Base-by-base conservation (phyloP, 2,329 filamentous ascomycete genomes). In the Diaporthe batatas region DNA sequence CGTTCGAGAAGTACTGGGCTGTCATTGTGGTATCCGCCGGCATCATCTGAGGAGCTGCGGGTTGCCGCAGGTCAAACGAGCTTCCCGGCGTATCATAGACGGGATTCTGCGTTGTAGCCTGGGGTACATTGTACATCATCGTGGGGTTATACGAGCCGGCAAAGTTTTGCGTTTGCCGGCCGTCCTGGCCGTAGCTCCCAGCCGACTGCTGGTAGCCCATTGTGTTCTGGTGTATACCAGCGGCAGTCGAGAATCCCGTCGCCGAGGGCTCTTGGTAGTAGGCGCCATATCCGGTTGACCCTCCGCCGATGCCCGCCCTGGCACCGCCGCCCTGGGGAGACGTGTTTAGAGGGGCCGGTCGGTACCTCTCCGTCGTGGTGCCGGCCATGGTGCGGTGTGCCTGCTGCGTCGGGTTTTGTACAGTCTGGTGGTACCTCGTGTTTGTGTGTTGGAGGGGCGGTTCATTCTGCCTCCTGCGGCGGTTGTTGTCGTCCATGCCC, bases 111-210 rank as follows among this genome's bases (percentile, higher is more conserved):
- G 87, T 84, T 75, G 85, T 86, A 79, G 90, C 85, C 80, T 91
- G 91, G 80, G 88, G 86, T 79, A 95, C 92, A 84, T 91, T 92
- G 86, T 97, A 97, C 88, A 96, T 92, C 85, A 96, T 91, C 75
- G 90, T 89, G 70, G 91, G 83, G 78, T 86, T 91, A 86, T 89
- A 93, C 80, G 77, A 82, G 81, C 84, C 85, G 79, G 84, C 82
- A 78, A 90, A 91, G 76, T 81, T 82, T 77, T 87, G 87, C 75
- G 87, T 82, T 78, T 87, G 87, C 76, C 89, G 86, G 76, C 88
- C 86, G 74, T 91, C 90, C 76, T 91, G 88, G 73, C 86, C 85
- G 81, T 93, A 94, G 77, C 91, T 91, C 58, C 77, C 72, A 7
- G 79, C 70, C 68, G 90, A 84, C 78, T 89, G 89, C 81, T 94